Evolutionary conservation across 2,329 filamentous ascomycete genomes (phyloP), one percentile per base, ranked within the genome.

Genomic region (Sporothrix euskadiensis): DNA sequence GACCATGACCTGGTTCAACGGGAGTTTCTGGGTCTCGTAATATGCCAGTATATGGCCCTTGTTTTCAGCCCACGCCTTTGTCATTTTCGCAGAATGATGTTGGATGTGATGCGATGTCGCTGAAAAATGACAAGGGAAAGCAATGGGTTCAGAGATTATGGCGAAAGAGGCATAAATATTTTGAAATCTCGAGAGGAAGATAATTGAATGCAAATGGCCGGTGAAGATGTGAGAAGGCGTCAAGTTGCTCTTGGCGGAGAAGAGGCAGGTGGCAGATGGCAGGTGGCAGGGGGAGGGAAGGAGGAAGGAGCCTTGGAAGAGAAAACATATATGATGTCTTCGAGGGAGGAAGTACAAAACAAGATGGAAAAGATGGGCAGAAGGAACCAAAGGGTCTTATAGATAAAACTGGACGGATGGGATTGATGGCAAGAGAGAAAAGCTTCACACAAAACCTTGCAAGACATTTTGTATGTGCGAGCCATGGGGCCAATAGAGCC

Each of bases 51-150:
- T 85, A 39, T 74, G 76, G 0, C 75, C 71, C 41, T 78, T 80
- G 78, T 83, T 76, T 26, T 80, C 78, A 7, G 80, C 78, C 84
- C 84, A 86, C 16, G 79, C 76, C 75, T 85, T 85, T 30, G 83
- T 84, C 84, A 86, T 85, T 57, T 30, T 35, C 10, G 41, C 9
- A n/a, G 14, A 7, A n/a, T 9, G 44, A 7, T 30, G 7, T 22
- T 44, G 41, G 16, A 41, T 32, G 12, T n/a, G 8, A 9, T 19
- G 22, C 32, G 41, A 3, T 44, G 41, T 44, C 2, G 41, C 12
- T 44, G 41, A 10, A n/a, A 4, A 19, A 54, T 54, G 26, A 32
- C 8, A 44, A 10, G n/a, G 61, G 39, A 26, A 16, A 26, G 16
- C 7, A 16, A 30, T 19, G 39, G 41, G 54, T 26, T 47, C 12